Base-by-base conservation (phyloP, 1,139 yeast species). In the Taphrina populina region DNA sequence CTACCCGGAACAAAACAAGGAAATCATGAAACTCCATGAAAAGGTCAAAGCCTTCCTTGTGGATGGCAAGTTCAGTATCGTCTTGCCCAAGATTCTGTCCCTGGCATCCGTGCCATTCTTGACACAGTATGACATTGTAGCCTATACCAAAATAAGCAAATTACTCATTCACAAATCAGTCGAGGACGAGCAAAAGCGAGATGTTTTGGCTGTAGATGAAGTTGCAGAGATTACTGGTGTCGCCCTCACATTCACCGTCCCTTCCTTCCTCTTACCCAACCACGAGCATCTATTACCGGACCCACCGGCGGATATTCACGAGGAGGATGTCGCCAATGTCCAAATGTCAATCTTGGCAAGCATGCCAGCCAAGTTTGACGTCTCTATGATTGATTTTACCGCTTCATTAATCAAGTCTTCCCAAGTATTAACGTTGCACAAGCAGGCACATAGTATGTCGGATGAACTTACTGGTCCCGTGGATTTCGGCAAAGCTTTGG, bases 381-480 rank as follows among this genome's bases (percentile, higher is more conserved):
- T 35, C 7, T 37, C 23, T 27, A 49, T 49, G 54, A 30, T 39
- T n/a, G 46, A 39, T 10, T 49, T 49, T 17, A 39, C 39, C n/a
- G 23, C 39, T 33, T 30, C 43, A 8, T 19, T 49, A n/a, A 21
- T 49, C 45, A 49, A 49, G 32, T 34, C 54, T 4, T 39, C 40
- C 8, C 54, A 49, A 30, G 41, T 49, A 17, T 24, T 49, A 26
- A 36, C 46, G 3, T 26, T 49, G 30, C 54, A 49, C 39, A 49
- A 49, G 21, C 44, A 49, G 15, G 54, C 54, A 20, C 37, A 39
- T 34, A 49, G 54, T 20, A 49, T 49, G 54, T 37, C 46, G 17
- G 11, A 17, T 6, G 54, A 26, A 4, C 46, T 49, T 6, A 45
- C 37, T 26, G 37, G 46, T 21, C 21, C 36, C 13, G 11, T 13